Conservation (phyloP, 2,329 filamentous ascomycete species). For the Gnomoniopsis sp. region DNA sequence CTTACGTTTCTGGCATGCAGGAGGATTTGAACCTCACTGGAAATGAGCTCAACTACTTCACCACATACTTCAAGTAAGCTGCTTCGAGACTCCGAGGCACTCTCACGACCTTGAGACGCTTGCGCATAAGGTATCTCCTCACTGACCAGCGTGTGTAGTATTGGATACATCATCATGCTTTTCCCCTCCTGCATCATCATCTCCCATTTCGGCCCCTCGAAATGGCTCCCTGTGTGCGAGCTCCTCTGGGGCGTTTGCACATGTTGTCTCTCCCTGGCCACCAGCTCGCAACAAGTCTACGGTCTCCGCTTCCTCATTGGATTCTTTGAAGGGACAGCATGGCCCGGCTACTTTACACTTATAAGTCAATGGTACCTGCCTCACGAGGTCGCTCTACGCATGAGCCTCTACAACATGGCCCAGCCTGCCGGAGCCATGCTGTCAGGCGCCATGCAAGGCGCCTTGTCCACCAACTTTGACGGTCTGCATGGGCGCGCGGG, state of each 20-base stretch:
- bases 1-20: slow-evolving; percentile 12
- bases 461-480: slow-evolving; percentile 8
- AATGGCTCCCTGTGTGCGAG: slow-evolving; percentile 8
- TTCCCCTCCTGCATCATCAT: slow-evolving; percentile 14
- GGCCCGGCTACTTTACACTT: slow-evolving; percentile 9
- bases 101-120: neutral
- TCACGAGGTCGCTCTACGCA: slow-evolving; percentile 8
- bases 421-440: slow-evolving; percentile 13
- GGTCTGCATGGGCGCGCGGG: slow-evolving; percentile 6
- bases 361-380: slow-evolving; percentile 14
- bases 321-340: slow-evolving; percentile 7
- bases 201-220: slow-evolving; percentile 8
- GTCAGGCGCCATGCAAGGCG: slow-evolving; percentile 4
- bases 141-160: neutral
- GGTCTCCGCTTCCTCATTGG: slow-evolving; percentile 12
- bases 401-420: slow-evolving; percentile 12
- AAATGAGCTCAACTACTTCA: slow-evolving; percentile 13
- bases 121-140: too few species aligned
- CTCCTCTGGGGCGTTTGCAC: slow-evolving; percentile 10
- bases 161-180: slow-evolving; percentile 12
- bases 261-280: slow-evolving; percentile 4
- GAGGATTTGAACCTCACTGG: slow-evolving; percentile 8
- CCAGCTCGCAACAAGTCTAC: neutral
- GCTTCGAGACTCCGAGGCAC: accelerated
- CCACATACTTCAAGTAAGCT: slow-evolving; percentile 12